Conservation (phyloP, 306 rosid genomes). For the Argentina anserina region DNA sequence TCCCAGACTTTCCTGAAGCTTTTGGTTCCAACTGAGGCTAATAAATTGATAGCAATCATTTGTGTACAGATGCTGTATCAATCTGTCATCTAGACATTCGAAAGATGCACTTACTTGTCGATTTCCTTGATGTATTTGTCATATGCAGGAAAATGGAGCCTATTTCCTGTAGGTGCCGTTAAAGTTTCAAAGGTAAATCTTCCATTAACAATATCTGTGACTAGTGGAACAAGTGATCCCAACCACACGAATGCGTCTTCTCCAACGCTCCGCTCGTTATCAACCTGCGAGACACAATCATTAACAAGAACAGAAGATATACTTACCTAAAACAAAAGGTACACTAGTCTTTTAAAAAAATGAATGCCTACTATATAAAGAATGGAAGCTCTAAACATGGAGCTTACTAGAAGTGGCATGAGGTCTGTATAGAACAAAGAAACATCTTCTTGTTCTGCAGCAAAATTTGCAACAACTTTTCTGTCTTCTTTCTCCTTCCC, state of each 20-base stretch:
- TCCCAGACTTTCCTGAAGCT: neutral
- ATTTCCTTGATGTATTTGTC: slow-evolving; percentile 69
- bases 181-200: slow-evolving; percentile 80
- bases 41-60: neutral
- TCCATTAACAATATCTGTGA: slow-evolving; percentile 68
- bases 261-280: slow-evolving; percentile 57
- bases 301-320: slow-evolving; percentile 12
- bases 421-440: slow-evolving; percentile 86
- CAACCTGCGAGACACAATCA: slow-evolving; percentile 41
- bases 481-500: slow-evolving; percentile 78
- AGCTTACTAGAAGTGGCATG: slow-evolving; percentile 90
- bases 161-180: slow-evolving; percentile 68
- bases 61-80: neutral
- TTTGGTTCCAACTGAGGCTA: neutral
- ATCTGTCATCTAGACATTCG: neutral
- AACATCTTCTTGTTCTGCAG: slow-evolving; percentile 60
- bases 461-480: slow-evolving; percentile 18
- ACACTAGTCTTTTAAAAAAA: neutral
- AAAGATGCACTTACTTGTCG: slow-evolving; percentile 46
- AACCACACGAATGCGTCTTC: slow-evolving; percentile 95
- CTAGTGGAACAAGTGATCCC: slow-evolving; percentile 65
- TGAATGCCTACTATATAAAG: neutral
- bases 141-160: slow-evolving; percentile 80
- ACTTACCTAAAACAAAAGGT: neutral
- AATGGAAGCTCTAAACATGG: neutral